Evolutionary conservation across 1,139 yeast species (phyloP).

Genomic region (Zygosaccharomyces sapae): DNA sequence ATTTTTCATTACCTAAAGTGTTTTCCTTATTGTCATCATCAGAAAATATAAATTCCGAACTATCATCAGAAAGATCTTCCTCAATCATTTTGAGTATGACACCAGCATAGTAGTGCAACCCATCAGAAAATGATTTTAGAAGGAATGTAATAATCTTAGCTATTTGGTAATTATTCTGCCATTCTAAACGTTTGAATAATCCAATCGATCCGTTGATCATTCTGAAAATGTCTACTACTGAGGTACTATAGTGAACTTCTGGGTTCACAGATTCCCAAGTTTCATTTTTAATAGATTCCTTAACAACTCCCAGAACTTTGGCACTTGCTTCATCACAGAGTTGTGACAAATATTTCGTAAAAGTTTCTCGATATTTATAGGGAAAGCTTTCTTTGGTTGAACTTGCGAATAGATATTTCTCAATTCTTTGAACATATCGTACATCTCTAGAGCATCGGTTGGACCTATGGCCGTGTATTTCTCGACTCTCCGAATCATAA

Average conservation of each 20-base stretch:
- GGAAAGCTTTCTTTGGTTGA: conserved; percentile 40
- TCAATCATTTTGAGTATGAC: conserved; percentile 46
- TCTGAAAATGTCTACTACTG: conserved; percentile 65
- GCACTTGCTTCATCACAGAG: conserved; percentile 56
- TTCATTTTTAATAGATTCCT: conserved; percentile 54
- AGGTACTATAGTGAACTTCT: conserved; percentile 44
- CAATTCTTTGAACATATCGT: conserved; percentile 52
- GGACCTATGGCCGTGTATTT: conserved; percentile 47
- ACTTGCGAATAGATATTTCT: conserved; percentile 55
- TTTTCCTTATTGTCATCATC: conserved; percentile 35
- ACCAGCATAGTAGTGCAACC: conserved; percentile 52
- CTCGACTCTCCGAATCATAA: conserved; percentile 56
- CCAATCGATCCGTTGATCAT: conserved; percentile 56
- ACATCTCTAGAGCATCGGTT: conserved; percentile 60
- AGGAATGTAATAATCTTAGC: conserved; percentile 57
- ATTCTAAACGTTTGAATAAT: conserved; percentile 51
- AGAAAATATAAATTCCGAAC: conserved; percentile 14
- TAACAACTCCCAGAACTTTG: conserved; percentile 48
- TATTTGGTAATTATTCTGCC: conserved; percentile 60
- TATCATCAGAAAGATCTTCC: conserved; percentile 46
- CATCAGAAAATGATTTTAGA: conserved; percentile 59
- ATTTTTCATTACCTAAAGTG: conserved; percentile 41
- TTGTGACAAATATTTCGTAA: conserved; percentile 55
- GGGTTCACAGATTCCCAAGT: conserved; percentile 51
- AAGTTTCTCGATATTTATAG: conserved; percentile 55